A percentile compares a stretch with the other conserved stretches of the same genome.
Conservation (phyloP, 1,284 basidiomycete genomes). For the Wallemia ichthyophaga region DNA sequence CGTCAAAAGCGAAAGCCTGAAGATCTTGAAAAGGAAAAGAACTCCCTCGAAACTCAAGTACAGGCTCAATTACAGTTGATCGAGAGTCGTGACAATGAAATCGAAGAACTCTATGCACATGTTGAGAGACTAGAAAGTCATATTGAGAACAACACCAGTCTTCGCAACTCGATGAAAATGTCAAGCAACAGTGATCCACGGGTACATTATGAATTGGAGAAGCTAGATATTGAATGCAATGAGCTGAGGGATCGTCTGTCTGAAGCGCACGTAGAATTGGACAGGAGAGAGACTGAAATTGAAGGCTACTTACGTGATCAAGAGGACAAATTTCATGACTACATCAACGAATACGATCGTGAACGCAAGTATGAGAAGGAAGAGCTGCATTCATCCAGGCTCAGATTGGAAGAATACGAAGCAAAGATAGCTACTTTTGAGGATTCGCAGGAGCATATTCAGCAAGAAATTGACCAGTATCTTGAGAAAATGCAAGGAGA, state of each 20-base stretch:
- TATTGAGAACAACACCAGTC: not conserved
- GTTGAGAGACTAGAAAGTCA: not conserved
- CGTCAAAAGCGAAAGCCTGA: not conserved
- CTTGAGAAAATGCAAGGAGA: conserved; percentile 40
- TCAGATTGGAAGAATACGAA: conserved; percentile 37
- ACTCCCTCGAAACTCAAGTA: conserved; percentile 11
- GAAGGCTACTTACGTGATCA: conserved; percentile 38
- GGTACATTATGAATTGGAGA: not conserved
- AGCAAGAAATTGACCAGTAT: conserved; percentile 39
- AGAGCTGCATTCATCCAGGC: conserved; percentile 37
- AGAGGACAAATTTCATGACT: conserved; percentile 32
- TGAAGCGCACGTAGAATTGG: conserved; percentile 42
- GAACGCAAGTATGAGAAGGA: conserved; percentile 46
- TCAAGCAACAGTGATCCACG: not conserved
- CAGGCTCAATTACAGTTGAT: conserved; percentile 12
- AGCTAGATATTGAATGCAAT: conserved; percentile 25
- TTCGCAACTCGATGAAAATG: not conserved
- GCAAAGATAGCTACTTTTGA: conserved; percentile 15
- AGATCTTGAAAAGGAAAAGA: conserved; percentile 25
- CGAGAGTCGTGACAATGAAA: conserved; percentile 11
- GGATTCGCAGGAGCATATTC: conserved; percentile 35
- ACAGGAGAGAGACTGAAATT: conserved; percentile 51
- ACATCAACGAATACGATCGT: conserved; percentile 31
- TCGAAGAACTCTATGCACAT: conserved; percentile 8
- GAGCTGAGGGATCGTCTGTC: conserved; percentile 39